Conservation (phyloP, 1,284 basidiomycete genomes). For the Marasmius oreades region DNA sequence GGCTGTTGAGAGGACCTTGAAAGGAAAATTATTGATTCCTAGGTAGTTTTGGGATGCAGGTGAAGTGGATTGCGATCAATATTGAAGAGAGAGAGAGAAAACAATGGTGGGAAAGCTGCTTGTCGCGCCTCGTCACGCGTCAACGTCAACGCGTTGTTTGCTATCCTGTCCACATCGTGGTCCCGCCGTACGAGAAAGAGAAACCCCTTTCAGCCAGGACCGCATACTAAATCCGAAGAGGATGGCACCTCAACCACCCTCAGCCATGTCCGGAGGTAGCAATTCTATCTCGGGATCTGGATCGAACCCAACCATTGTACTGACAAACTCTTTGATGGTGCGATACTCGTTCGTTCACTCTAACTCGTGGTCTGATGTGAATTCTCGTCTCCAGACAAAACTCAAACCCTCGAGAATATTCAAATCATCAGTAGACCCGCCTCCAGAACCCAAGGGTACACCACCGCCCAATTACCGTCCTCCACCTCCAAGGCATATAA, state of each 20-base stretch:
- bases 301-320: conserved; percentile 11
- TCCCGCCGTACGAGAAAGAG: too few species aligned
- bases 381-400: conserved; percentile 43
- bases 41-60: too few species aligned
- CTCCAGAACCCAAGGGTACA: conserved; percentile 42
- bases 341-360: not conserved
- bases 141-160: too few species aligned
- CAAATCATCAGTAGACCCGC: conserved; percentile 69
- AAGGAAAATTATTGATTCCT: too few species aligned
- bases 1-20: too few species aligned
- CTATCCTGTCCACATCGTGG: too few species aligned
- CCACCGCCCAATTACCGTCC: conserved; percentile 31
- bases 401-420: conserved; percentile 91
- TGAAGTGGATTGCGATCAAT: too few species aligned
- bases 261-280: conserved; percentile 27
- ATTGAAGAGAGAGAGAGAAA: too few species aligned
- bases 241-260: conserved; percentile 35
- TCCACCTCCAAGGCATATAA: conserved; percentile 68
- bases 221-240: too few species aligned
- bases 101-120: not conserved
- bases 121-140: too few species aligned
- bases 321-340: conserved; percentile 48
- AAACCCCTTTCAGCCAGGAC: too few species aligned
- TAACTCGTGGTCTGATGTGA: not conserved
- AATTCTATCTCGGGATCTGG: conserved; percentile 15